These are phyloP conservation scores for Hypoxylon sp. DNA, from an alignment of 2,329 filamentous ascomycete genomes.

Conservation along the genomic window DNA sequence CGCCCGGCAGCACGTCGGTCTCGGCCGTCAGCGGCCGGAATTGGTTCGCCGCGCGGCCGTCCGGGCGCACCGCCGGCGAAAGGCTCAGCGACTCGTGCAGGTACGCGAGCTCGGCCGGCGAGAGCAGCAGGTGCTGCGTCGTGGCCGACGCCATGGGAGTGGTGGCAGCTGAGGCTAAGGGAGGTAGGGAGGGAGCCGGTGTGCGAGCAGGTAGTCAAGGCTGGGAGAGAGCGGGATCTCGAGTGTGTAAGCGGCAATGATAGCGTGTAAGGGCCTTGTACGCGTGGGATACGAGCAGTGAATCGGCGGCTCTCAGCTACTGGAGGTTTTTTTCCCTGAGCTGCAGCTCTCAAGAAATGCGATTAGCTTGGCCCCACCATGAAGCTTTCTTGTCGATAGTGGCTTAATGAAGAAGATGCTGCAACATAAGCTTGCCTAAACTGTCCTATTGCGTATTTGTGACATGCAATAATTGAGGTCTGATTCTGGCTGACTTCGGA, in stretches of 20 bases:
- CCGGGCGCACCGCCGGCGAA: conserved; percentile 84
- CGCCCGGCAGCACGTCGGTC: conserved; percentile 84
- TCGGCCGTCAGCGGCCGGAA: conserved; percentile 93
- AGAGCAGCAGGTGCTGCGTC: conserved; percentile 77
- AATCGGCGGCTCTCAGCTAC: no score
- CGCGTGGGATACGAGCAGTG: no score
- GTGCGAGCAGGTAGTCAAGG: no score
- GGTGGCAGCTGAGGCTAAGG: conserved; percentile 65
- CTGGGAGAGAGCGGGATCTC: no score
- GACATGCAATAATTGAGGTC: neutral
- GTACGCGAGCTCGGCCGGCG: conserved; percentile 95
- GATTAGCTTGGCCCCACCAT: conserved; percentile 32
- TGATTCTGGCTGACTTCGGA: no score
- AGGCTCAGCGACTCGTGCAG: conserved; percentile 87
- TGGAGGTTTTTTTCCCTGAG: conserved; percentile 33
- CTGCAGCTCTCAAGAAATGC: conserved; percentile 1
- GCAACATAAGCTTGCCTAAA: neutral
- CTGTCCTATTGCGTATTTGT: neutral
- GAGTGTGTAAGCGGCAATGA: no score
- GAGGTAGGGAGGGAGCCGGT: neutral
- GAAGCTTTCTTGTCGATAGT: conserved; percentile 24
- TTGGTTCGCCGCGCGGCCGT: conserved; percentile 81
- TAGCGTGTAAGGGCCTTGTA: no score
- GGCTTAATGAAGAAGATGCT: neutral
- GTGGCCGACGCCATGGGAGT: conserved; percentile 67